Percentiles rank a stretch among this genome's conserved stretches.
Evolutionary conservation across 2,329 filamentous ascomycete genomes (phyloP).

Genomic region (Nemania sp.): DNA sequence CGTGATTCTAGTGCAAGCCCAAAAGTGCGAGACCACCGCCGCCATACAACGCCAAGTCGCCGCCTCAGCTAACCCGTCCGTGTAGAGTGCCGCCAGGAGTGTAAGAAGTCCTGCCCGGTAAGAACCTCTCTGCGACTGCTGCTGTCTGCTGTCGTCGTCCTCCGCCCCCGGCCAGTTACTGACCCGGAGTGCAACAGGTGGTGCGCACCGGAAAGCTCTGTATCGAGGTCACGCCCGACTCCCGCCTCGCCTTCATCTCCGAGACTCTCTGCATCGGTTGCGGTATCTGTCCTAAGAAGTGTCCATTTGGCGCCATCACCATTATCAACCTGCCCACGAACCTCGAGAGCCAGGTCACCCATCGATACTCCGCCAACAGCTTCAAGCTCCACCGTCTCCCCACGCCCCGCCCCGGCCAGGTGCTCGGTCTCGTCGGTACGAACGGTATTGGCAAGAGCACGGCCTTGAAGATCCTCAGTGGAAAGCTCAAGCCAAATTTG

Average conservation of each 20-base stretch:
- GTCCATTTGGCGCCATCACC: constrained; percentile 96
- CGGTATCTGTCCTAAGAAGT: constrained; percentile 99
- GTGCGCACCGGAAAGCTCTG: constrained; percentile 97
- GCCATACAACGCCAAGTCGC: background rate
- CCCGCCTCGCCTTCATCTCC: constrained; percentile 97
- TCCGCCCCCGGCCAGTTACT: constrained; percentile 13
- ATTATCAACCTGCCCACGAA: constrained; percentile 99
- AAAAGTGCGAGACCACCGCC: constrained; percentile 60
- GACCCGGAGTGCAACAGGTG: constrained; percentile 60
- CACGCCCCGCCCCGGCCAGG: constrained; percentile 93
- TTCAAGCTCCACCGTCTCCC: constrained; percentile 98
- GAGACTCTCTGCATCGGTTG: constrained; percentile 96
- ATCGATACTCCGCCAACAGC: constrained; percentile 98
- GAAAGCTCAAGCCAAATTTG: constrained; percentile 97
- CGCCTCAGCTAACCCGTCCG: constrained; percentile 15
- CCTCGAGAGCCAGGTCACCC: constrained; percentile 96
- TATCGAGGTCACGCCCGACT: constrained; percentile 87
- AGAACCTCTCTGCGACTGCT: background rate
- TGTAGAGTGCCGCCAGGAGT: constrained; percentile 97
- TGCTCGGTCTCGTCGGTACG: constrained; percentile 93
- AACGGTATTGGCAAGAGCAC: constrained; percentile 99
- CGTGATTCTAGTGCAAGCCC: constrained; percentile 72
- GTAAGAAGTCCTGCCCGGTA: constrained; percentile 85
- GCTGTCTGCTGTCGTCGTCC: background rate
- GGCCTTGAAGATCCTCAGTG: constrained; percentile 97